Percentiles rank a stretch among this genome's conserved stretches.
Conservation (phyloP, 352 stramenopile species). For the Pythium rishiriense region DNA sequence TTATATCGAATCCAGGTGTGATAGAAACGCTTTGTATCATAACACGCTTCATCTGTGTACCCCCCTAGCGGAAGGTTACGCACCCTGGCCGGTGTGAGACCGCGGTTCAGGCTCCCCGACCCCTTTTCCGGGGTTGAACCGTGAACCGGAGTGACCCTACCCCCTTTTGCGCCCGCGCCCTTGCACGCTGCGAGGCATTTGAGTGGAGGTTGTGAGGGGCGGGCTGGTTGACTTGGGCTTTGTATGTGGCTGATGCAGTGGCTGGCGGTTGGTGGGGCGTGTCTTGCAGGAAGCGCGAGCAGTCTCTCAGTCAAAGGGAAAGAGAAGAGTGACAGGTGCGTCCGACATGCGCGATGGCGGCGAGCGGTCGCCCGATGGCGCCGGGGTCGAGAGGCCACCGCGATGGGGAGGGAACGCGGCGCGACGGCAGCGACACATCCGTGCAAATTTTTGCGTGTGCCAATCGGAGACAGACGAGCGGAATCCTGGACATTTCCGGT, state of each 20-base stretch:
- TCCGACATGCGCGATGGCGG: constrained; percentile 10
- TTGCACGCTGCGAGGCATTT: constrained; percentile 13
- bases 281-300: constrained; percentile 20
- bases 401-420: neutral
- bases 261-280: constrained; percentile 27
- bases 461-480: too few species aligned
- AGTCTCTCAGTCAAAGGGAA: constrained; percentile 37
- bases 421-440: neutral
- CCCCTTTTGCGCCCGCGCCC: constrained; percentile 5
- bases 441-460: too few species aligned
- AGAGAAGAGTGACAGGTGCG: constrained; percentile 37
- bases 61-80: too few species aligned
- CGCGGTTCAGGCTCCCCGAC: constrained; percentile 15
- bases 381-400: too few species aligned
- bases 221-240: constrained; percentile 17
- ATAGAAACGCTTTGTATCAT: too few species aligned
- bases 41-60: too few species aligned
- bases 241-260: constrained; percentile 24
- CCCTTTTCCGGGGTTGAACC: constrained; percentile 5
- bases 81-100: too few species aligned
- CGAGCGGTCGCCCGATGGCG: too few species aligned
- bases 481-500: neutral
- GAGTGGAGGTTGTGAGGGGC: constrained; percentile 27
- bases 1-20: constrained; percentile 14
- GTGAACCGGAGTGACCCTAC: constrained; percentile 19